These are phyloP conservation scores for Biancaea sappan DNA, from an alignment of 306 rosid species.

Conservation along the genomic window DNA sequence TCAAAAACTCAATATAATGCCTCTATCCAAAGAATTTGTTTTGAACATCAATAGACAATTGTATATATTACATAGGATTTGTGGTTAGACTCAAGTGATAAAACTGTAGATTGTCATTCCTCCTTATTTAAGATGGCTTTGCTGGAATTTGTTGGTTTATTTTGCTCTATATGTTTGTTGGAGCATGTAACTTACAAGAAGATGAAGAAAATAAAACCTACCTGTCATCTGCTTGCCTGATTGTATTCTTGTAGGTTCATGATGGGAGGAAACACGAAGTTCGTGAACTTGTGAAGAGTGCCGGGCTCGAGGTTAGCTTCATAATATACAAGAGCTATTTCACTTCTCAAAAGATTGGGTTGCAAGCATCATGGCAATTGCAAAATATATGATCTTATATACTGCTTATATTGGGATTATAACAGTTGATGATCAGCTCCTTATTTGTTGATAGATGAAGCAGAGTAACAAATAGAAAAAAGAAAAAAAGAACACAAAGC, in stretches of 20 bases:
- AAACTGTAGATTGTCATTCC: slow-evolving; percentile 4
- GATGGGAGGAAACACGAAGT: slow-evolving; percentile 99
- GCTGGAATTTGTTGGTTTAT: slow-evolving; percentile 21
- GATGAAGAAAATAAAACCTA: slow-evolving; percentile 18
- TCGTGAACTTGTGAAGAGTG: slow-evolving; percentile 86
- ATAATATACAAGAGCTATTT: slow-evolving; percentile 16
- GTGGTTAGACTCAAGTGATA: slow-evolving; percentile 7
- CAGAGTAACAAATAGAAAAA: not conserved
- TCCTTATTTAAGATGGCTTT: slow-evolving; percentile 5
- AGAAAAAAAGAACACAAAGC: not conserved
- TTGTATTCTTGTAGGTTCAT: slow-evolving; percentile 68
- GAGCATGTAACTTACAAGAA: slow-evolving; percentile 11
- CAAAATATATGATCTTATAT: not conserved
- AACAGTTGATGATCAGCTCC: not conserved
- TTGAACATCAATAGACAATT: slow-evolving; percentile 11
- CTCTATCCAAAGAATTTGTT: not conserved
- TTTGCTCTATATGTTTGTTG: slow-evolving; percentile 11
- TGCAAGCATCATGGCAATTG: not conserved
- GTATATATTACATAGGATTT: slow-evolving; percentile 9
- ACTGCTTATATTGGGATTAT: not conserved
- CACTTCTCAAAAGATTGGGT: not conserved
- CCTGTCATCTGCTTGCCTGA: slow-evolving; percentile 39
- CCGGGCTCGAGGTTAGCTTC: slow-evolving; percentile 85
- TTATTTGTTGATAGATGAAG: not conserved
- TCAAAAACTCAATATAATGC: not conserved